These are phyloP conservation scores for Ceratocystiopsis brevicomis DNA, from an alignment of 2,329 filamentous ascomycete genomes.

Conservation along the genomic window DNA sequence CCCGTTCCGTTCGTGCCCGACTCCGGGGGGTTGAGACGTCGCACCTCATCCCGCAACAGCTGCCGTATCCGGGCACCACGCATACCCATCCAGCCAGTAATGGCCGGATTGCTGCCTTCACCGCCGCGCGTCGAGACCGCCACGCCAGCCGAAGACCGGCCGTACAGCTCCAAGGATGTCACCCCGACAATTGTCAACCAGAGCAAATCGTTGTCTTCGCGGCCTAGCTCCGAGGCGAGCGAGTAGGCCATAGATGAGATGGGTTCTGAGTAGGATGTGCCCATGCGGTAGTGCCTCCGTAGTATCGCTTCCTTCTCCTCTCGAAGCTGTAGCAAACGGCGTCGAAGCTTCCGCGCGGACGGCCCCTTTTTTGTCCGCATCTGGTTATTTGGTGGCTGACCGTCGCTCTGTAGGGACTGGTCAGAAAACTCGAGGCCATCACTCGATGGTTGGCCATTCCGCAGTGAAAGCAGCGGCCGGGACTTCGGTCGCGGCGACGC, in stretches of 20 bases:
- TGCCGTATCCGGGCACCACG: slow-evolving; percentile 71
- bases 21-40: slow-evolving; percentile 71
- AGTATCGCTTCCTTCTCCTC: slow-evolving; percentile 60
- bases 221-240: slow-evolving; percentile 79
- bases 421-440: slow-evolving; percentile 34
- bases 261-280: slow-evolving; percentile 83
- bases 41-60: slow-evolving; percentile 78
- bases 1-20: slow-evolving; percentile 19
- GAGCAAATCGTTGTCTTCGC: slow-evolving; percentile 88
- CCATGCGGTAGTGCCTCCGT: slow-evolving; percentile 67
- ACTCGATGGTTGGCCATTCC: slow-evolving; percentile 27
- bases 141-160: slow-evolving; percentile 64
- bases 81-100: slow-evolving; percentile 61
- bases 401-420: slow-evolving; percentile 28
- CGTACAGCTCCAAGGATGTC: slow-evolving; percentile 82
- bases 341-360: slow-evolving; percentile 53
- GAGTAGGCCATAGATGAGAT: slow-evolving; percentile 91
- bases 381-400: slow-evolving; percentile 20
- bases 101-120: slow-evolving; percentile 31
- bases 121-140: slow-evolving; percentile 38
- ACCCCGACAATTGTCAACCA: slow-evolving; percentile 93
- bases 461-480: slow-evolving; percentile 38
- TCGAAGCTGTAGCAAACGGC: slow-evolving; percentile 55
- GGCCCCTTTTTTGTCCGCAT: slow-evolving; percentile 19
- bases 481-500: slow-evolving; percentile 43